phyloP scores from a whole-genome alignment of 768 basidiomycete species.

The Phylloporus sp. region DNA sequence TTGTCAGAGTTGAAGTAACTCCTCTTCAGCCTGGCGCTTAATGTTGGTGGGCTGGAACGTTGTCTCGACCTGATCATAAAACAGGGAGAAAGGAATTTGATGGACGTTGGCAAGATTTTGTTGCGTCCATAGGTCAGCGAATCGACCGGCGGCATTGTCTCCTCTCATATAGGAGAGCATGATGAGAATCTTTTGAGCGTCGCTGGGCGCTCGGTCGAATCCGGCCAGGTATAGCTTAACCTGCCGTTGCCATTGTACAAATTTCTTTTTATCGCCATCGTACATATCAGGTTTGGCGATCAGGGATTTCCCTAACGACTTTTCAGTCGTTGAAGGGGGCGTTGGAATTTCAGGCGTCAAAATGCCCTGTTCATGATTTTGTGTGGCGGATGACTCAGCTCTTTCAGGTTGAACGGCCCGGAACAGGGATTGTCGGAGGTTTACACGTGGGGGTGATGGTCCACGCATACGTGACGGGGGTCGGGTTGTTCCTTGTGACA shows the following conservation, averaged over 20 bases:
- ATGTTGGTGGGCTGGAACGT: background rate
- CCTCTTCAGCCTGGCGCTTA: background rate
- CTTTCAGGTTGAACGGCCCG: too few species aligned
- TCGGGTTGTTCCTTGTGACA: too few species aligned
- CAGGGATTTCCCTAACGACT: background rate
- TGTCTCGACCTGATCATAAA: background rate
- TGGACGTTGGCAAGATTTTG: too few species aligned
- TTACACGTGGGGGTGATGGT: too few species aligned
- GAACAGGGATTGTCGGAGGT: too few species aligned
- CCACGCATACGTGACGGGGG: too few species aligned
- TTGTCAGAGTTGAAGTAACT: background rate
- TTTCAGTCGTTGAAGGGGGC: too few species aligned
- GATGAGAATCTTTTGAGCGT: background rate
- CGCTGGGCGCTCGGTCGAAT: fast-evolving
- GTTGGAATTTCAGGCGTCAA: too few species aligned
- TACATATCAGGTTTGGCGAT: background rate
- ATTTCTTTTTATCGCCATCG: background rate
- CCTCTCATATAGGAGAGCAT: background rate
- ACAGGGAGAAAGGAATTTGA: too few species aligned
- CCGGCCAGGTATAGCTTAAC: background rate
- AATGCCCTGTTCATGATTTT: too few species aligned
- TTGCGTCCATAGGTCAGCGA: background rate
- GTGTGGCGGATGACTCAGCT: too few species aligned
- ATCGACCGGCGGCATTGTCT: background rate
- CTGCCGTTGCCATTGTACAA: background rate